Conservation (phyloP, 2,329 filamentous ascomycete species). For the Calonectria crousiana region DNA sequence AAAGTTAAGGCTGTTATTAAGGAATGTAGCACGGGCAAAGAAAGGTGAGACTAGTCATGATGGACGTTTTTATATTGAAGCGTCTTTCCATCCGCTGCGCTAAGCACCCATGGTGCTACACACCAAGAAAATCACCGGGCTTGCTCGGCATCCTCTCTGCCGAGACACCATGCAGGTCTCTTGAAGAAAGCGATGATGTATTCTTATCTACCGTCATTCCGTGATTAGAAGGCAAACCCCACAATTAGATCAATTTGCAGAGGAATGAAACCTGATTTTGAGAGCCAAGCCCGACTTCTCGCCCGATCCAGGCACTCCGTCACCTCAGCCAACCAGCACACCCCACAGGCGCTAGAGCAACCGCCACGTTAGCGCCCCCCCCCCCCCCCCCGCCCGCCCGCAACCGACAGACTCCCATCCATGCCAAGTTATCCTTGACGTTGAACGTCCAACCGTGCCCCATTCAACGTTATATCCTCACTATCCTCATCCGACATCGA, state of each 20-base stretch:
- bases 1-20: neutral
- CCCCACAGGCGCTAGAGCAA: slow-evolving; percentile 40
- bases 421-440: slow-evolving; percentile 16
- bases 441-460: slow-evolving; percentile 33
- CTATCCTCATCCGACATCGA: slow-evolving; percentile 4
- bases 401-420: slow-evolving; percentile 4
- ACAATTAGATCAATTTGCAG: neutral
- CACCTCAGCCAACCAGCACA: slow-evolving; percentile 32
- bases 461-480: slow-evolving; percentile 26
- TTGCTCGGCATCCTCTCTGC: neutral
- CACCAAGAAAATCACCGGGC: neutral
- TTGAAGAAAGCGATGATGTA: neutral
- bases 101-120: neutral
- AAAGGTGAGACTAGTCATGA: neutral
- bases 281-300: neutral
- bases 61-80: neutral
- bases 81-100: neutral
- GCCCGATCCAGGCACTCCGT: slow-evolving; percentile 11
- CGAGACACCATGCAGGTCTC: neutral
- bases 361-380: slow-evolving; percentile 39
- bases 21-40: neutral
- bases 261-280: neutral
- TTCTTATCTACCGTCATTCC: neutral
- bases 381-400: slow-evolving; percentile 18
- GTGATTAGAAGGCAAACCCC: too few relatives aligned